Percentiles rank a stretch among this genome's conserved stretches.
Evolutionary conservation across 495 filamentous ascomycete species (phyloP).

Genomic region (Chaetomium cochliodes): DNA sequence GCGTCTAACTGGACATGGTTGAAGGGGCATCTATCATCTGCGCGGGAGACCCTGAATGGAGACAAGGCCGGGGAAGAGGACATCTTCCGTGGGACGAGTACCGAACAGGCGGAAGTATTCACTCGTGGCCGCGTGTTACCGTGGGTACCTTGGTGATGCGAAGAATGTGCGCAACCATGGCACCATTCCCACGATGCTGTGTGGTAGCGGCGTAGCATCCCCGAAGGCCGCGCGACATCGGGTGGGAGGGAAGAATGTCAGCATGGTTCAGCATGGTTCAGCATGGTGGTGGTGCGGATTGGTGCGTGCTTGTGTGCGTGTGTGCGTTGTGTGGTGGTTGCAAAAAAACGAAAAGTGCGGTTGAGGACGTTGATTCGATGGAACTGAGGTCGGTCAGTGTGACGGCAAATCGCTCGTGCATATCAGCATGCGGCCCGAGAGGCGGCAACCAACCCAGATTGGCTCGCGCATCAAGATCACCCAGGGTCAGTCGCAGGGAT

Average conservation of each 20-base stretch:
- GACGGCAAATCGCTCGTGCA: slow-evolving; percentile 43
- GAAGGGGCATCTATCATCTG: slow-evolving; percentile 18
- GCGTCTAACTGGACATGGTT: slow-evolving; percentile 9
- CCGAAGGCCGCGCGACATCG: slow-evolving; percentile 20
- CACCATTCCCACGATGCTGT: neutral
- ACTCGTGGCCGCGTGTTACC: slow-evolving; percentile 30
- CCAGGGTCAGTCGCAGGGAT: slow-evolving; percentile 29
- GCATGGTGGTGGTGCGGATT: neutral
- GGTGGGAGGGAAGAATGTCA: neutral
- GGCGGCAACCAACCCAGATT: slow-evolving; percentile 41
- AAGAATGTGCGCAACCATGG: slow-evolving; percentile 5
- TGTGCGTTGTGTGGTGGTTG: slow-evolving; percentile 14
- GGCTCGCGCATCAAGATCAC: slow-evolving; percentile 39
- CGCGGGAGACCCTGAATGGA: neutral
- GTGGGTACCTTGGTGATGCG: slow-evolving; percentile 25
- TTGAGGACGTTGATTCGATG: slow-evolving; percentile 38
- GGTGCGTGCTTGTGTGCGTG: neutral
- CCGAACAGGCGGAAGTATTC: slow-evolving; percentile 1
- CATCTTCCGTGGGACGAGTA: slow-evolving; percentile 5
- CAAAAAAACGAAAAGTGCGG: slow-evolving; percentile 25
- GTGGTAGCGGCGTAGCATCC: slow-evolving; percentile 30
- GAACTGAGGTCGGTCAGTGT: slow-evolving; percentile 32
- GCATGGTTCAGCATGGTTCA: no score
- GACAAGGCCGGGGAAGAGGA: slow-evolving; percentile 19
- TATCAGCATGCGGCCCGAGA: slow-evolving; percentile 38